Evolutionary conservation across 805 yeast genomes (phyloP), one percentile per base, ranked within the genome.

Genomic region (Cyberlindnera sargentensis): DNA sequence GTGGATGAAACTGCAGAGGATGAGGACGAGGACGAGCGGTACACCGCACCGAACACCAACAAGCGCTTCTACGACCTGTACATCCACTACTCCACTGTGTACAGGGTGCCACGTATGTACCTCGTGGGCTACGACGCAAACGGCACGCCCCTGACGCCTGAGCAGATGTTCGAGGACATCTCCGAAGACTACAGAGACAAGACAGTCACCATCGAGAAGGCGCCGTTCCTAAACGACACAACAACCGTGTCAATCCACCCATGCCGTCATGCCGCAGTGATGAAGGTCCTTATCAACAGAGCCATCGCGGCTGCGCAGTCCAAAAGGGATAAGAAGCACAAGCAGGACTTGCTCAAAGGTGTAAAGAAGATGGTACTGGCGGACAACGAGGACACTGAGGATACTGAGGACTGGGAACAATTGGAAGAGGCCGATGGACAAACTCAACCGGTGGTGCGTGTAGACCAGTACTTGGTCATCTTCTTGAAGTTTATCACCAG

Each of bases 401-500:
- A 15, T 15, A 31, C 41, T 7, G 82, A 74, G 24, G 82, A 73
- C 23, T 78, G 84, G 82, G 84, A 80, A 56, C 77, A 74, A 49
- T 61, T 78, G 27, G 70, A 67, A 28, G 56, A 60, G 30, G 45
- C 46, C 27, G 61, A 54, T 23, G 53, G 50, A 6, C 64, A 62
- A 43, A 64, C 34, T 26, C 40, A 64, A 29, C 70, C 66, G 31
- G 73, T 79, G 20, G 71, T 91, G 6, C 72, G 96, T 29, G 97
- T 84, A 2, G 98, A 93, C 61, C 97, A 90, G 60, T 93, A 93
- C 60, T 66, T 93, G 51, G 73, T 93, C 32, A 82, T 91, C 11
- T 93, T 93, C 62, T 72, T 93, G 57, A 93, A 93, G 65, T 93
- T 93, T 58, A 91, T 93, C 39, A 85, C 97, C 7, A 87, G 97